These are phyloP conservation scores for Albophoma yamanashiensis DNA, from an alignment of 2,329 filamentous ascomycete genomes.

Conservation along the genomic window DNA sequence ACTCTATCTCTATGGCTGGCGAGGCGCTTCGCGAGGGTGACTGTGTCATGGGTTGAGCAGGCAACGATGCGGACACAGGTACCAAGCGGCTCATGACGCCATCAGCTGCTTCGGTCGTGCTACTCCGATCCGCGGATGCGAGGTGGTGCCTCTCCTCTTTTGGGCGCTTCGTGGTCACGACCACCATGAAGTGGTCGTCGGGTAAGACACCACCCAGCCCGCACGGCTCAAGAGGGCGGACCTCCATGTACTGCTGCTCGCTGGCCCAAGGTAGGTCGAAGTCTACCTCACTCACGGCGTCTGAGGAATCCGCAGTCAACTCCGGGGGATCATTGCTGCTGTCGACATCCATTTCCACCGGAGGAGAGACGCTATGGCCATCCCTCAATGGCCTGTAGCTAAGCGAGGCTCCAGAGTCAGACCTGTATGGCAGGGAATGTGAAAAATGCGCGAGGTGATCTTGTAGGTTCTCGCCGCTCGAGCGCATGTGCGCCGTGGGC, in stretches of 20 bases:
- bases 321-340: conserved; percentile 14
- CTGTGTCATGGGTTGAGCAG: conserved; percentile 7
- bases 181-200: conserved; percentile 53
- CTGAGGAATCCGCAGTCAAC: conserved; percentile 21
- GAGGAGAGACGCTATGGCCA: conserved; percentile 7
- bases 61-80: conserved; percentile 28
- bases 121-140: neutral
- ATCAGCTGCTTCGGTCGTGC: conserved; percentile 22
- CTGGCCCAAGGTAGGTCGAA: conserved; percentile 37
- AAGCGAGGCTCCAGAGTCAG: conserved; percentile 40
- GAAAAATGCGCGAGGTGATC: conserved; percentile 8
- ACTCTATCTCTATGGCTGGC: conserved; percentile 29
- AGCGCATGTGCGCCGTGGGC: conserved; percentile 36
- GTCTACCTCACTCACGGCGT: conserved; percentile 27
- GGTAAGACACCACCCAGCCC: conserved; percentile 49
- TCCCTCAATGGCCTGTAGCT: conserved; percentile 39
- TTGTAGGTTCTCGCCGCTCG: conserved; percentile 27
- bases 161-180: conserved; percentile 38
- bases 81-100: conserved; percentile 30
- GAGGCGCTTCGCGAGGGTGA: neutral
- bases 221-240: conserved; percentile 39
- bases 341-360: conserved; percentile 18
- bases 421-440: conserved; percentile 22
- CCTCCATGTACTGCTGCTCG: conserved; percentile 24
- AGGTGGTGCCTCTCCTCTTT: conserved; percentile 13